These are phyloP conservation scores for Tetradesmus obliquus DNA, from an alignment of 139 green algal genomes.

Conservation along the genomic window DNA sequence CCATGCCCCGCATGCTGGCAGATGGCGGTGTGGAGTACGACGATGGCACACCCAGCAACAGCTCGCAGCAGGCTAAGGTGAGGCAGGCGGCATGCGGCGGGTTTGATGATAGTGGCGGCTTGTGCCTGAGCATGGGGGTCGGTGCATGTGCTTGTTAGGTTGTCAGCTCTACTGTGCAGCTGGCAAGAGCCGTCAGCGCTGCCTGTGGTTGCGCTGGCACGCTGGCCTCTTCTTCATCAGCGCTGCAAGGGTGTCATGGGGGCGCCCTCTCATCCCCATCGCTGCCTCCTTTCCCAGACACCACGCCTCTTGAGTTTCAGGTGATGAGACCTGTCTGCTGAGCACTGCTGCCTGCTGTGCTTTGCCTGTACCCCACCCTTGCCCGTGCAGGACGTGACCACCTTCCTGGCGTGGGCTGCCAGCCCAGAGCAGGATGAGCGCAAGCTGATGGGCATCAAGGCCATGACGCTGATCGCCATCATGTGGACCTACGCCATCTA, in stretches of 20 bases:
- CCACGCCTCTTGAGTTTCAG: background rate
- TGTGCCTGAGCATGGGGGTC: background rate
- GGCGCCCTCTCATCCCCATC: background rate
- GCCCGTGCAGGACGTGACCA: slow-evolving; percentile 83
- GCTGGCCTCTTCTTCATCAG: background rate
- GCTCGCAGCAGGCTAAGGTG: slow-evolving; percentile 95
- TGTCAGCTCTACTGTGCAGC: no score
- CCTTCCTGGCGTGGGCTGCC: slow-evolving; percentile 94
- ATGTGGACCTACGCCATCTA: slow-evolving; percentile 91
- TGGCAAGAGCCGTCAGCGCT: no score
- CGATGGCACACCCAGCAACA: slow-evolving; percentile 94
- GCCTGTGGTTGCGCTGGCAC: no score
- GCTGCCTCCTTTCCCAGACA: background rate
- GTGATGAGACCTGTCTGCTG: background rate
- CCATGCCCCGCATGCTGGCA: slow-evolving; percentile 99
- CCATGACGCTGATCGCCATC: slow-evolving; percentile 86
- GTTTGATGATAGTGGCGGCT: background rate
- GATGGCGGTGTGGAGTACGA: slow-evolving; percentile 99
- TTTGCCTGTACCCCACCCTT: background rate
- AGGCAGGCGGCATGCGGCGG: background rate
- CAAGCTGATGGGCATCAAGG: slow-evolving; percentile 99
- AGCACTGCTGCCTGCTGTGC: background rate
- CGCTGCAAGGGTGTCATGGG: background rate
- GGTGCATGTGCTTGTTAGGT: background rate
- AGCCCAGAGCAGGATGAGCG: slow-evolving; percentile 89